Base-by-base conservation (phyloP, 495 filamentous ascomycete species). In the Cairneyella variabilis region DNA sequence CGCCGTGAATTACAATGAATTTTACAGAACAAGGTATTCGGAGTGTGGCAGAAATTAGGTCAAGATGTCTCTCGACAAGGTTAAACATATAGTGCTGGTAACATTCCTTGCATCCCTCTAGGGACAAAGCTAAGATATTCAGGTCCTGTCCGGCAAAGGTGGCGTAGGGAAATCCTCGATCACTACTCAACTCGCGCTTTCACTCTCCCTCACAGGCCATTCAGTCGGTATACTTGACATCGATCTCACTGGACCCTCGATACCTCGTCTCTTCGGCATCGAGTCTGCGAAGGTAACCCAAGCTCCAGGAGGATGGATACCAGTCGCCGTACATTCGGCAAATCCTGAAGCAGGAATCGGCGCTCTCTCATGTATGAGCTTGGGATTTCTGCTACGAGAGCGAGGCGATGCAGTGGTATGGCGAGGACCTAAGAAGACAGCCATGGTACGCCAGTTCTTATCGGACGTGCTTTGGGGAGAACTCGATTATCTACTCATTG, bases 341-440 rank as follows among this genome's bases (percentile, higher is more conserved):
- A 53, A 66, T 32, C 11, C 65, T 56, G 5, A 61, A 54, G 22
- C 49, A 23, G 73, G 71, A 14, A 68, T 79, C 36, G 89, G 89
- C 16, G 76, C 85, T 17, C 81, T 97, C 30, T 79, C 82, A 51
- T 91, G 89, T 71, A 97, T 97, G 88, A 95, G 89, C 45, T 79
- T 98, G 0, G 93, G 90, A 21, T 96, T 98, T 66, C 78, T 98
- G 20, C 80, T 98, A 12, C 83, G 83, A 26, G 77, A 84, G 46
- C 77, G 92, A 60, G 86, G 84, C 55, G 90, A 96, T 60, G 91
- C 91, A 3, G 90, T 98, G 0, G 90, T 98, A 51, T 98, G 93
- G 93, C 83, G 93, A 41, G 93, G 93, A 0, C 93, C 93, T 0
- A 98, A 98, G 71, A 98, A 98, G 72, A 98, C 95, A 8, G 95